phyloP scores from a whole-genome alignment of 129 eudicot genomes.

The Erigeron canadensis region DNA sequence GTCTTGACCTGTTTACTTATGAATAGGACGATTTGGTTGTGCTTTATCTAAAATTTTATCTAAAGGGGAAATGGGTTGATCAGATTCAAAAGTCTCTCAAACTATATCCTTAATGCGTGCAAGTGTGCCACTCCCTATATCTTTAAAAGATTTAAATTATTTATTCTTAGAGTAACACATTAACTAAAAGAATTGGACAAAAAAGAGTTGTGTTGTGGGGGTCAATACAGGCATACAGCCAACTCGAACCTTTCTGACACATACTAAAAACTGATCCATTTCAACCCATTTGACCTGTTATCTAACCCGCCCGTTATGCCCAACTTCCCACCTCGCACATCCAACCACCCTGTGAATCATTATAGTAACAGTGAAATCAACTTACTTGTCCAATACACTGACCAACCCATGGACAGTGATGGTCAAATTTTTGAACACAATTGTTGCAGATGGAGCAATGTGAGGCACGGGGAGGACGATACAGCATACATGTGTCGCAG shows the following conservation, averaged over 20 bases:
- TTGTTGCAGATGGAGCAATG: constrained; percentile 99
- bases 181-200: neutral
- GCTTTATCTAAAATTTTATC: neutral
- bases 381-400: constrained; percentile 96
- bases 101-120: neutral
- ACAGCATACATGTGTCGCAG: constrained; percentile 91
- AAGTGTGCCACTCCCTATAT: neutral
- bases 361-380: constrained; percentile 7
- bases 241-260: neutral
- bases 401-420: constrained; percentile 99
- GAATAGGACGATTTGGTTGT: neutral
- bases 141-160: neutral
- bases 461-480: constrained; percentile 95
- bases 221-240: neutral
- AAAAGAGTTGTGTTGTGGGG: neutral
- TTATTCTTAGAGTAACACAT: neutral
- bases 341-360: neutral
- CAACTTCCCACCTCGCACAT: neutral
- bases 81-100: neutral
- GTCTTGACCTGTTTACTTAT: neutral
- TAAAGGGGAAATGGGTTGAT: neutral
- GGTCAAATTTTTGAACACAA: constrained; percentile 94
- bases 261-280: neutral
- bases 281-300: neutral
- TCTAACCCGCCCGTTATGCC: neutral